phyloP scores from a whole-genome alignment of 2,329 filamentous ascomycete genomes.

The Fusarium subglutinans region DNA sequence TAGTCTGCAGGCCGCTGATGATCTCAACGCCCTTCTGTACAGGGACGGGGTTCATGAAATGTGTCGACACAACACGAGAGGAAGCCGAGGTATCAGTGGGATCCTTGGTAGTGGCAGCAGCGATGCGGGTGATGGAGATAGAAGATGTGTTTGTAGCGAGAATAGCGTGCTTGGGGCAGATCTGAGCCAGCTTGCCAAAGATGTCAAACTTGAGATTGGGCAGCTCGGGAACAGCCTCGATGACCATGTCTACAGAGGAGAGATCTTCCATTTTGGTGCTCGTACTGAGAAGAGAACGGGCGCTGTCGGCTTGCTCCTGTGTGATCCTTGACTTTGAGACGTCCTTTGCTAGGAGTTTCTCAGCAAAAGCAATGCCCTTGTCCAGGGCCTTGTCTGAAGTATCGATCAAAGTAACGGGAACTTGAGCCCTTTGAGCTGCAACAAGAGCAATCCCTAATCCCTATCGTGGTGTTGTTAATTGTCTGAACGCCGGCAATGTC shows the following conservation, averaged over 20 bases:
- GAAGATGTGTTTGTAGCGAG: slow-evolving; percentile 98
- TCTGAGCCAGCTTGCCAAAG: slow-evolving; percentile 82
- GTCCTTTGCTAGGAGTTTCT: slow-evolving; percentile 93
- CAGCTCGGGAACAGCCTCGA: slow-evolving; percentile 96
- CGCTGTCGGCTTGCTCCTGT: slow-evolving; percentile 79
- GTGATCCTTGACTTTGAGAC: slow-evolving; percentile 88
- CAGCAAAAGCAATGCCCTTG: slow-evolving; percentile 90
- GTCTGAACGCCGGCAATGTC: not conserved
- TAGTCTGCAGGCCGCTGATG: slow-evolving; percentile 93
- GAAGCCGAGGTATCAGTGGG: slow-evolving; percentile 82
- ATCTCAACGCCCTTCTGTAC: slow-evolving; percentile 98
- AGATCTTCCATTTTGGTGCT: slow-evolving; percentile 81
- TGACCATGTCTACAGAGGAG: slow-evolving; percentile 90
- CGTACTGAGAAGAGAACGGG: slow-evolving; percentile 73
- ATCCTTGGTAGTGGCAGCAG: slow-evolving; percentile 82
- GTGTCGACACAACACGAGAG: slow-evolving; percentile 90
- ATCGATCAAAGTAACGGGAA: slow-evolving; percentile 89
- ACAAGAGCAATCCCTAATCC: slow-evolving; percentile 96
- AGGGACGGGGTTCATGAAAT: slow-evolving; percentile 99
- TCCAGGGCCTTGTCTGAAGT: slow-evolving; percentile 84
- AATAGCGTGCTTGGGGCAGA: slow-evolving; percentile 86
- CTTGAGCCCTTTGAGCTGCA: slow-evolving; percentile 82
- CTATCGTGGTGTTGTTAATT: slow-evolving; percentile 56
- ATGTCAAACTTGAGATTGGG: slow-evolving; percentile 87
- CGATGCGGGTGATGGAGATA: slow-evolving; percentile 96